Evolutionary conservation across 805 yeast species (phyloP), one percentile per base, ranked within the genome.

Genomic region (Pichia heedii): DNA sequence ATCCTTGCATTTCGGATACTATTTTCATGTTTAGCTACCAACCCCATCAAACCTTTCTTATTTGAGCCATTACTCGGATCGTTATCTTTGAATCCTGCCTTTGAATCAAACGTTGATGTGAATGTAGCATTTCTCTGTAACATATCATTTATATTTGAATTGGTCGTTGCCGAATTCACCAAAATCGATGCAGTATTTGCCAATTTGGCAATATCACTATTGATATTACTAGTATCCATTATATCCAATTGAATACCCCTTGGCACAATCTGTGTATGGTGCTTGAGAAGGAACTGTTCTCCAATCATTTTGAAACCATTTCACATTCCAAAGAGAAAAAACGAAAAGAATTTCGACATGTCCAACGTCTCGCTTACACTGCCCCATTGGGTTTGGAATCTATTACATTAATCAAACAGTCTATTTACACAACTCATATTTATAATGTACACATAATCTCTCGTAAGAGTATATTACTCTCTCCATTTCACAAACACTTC

Each of bases 401-500:
- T n/a, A n/a, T n/a, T n/a, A n/a, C n/a, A n/a, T n/a, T n/a, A n/a
- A n/a, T n/a, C n/a, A n/a, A n/a, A n/a, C n/a, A n/a, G n/a, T n/a
- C n/a, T n/a, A n/a, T n/a, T n/a, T n/a, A n/a, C n/a, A n/a, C n/a
- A n/a, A n/a, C n/a, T n/a, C n/a, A n/a, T n/a, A n/a, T n/a, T n/a
- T n/a, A n/a, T n/a, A n/a, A n/a, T n/a, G n/a, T n/a, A n/a, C n/a
- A n/a, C n/a, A n/a, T n/a, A n/a, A n/a, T n/a, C n/a, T n/a, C n/a
- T n/a, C n/a, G n/a, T n/a, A n/a, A n/a, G n/a, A 33, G n/a, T n/a
- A n/a, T n/a, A n/a, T 12, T 22, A 42, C 13, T 33, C 33, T 58
- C 97, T 75, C 97, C 97, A 90, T 48, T 76, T 75, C 11, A 89
- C 88, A 54, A 73, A 75, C 3, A 90, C 98, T 57, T 89, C 96